These are phyloP conservation scores for Russula ochroleuca DNA, from an alignment of 768 basidiomycete species.

Conservation along the genomic window DNA sequence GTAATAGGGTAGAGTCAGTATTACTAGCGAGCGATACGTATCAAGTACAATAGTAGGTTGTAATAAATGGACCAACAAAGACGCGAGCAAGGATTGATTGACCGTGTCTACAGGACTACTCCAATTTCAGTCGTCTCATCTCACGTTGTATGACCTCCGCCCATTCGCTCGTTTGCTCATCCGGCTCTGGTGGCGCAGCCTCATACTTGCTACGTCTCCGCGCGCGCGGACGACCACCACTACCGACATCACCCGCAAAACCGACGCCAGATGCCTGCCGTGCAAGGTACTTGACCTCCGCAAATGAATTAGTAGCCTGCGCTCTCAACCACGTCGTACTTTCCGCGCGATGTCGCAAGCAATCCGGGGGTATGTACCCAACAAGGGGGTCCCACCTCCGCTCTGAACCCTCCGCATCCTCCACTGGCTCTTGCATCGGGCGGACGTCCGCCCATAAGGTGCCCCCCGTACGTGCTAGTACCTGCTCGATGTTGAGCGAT, in stretches of 20 bases:
- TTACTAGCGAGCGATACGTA: background rate
- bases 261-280: slow-evolving; percentile 47
- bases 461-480: slow-evolving; percentile 64
- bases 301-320: slow-evolving; percentile 68
- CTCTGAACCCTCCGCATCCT: slow-evolving; percentile 26
- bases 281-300: slow-evolving; percentile 66
- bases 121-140: slow-evolving; percentile 10
- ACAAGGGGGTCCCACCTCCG: slow-evolving; percentile 35
- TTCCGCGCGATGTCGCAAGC: slow-evolving; percentile 59
- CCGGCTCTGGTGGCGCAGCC: background rate
- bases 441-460: slow-evolving; percentile 58
- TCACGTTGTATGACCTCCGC: slow-evolving; percentile 17
- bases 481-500: slow-evolving; percentile 62
- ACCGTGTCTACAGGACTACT: background rate
- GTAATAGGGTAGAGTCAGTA: background rate
- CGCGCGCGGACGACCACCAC: slow-evolving; percentile 31
- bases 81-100: too few relatives aligned
- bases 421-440: slow-evolving; percentile 43
- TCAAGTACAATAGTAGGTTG: background rate
- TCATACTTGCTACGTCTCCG: slow-evolving; percentile 3
- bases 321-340: slow-evolving; percentile 68
- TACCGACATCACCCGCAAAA: slow-evolving; percentile 34
- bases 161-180: slow-evolving; percentile 13
- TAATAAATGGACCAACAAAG: too few relatives aligned
- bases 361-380: slow-evolving; percentile 55